Percentiles rank a stretch among this genome's conserved stretches.
Evolutionary conservation across 75 land plant genomes (phyloP).

Genomic region (Pinus taeda): DNA sequence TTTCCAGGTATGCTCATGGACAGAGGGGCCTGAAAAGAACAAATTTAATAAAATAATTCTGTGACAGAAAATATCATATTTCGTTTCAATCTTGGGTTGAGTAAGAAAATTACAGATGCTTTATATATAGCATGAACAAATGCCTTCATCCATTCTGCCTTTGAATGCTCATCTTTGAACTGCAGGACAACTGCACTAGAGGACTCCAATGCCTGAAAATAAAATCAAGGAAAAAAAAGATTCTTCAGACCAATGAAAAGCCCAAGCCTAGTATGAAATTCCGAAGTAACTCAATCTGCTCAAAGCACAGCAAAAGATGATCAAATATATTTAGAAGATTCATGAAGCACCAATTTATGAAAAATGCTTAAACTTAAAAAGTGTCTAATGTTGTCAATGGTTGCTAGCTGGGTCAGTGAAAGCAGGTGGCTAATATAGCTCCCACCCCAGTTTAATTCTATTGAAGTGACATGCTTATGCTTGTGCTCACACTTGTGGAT

Average conservation of each 20-base stretch:
- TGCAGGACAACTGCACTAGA: slow-evolving; percentile 70
- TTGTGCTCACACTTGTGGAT: too few species aligned
- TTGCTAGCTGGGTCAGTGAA: too few species aligned
- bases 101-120: slow-evolving; percentile 62
- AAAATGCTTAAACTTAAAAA: too few species aligned
- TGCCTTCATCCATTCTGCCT: slow-evolving; percentile 67
- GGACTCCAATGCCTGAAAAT: slow-evolving; percentile 78
- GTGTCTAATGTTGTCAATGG: too few species aligned
- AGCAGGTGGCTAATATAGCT: too few species aligned
- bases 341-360: too few species aligned
- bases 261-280: background rate
- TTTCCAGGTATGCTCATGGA: slow-evolving; percentile 49
- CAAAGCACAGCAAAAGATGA: background rate
- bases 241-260: background rate
- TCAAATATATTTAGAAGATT: too few species aligned
- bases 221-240: background rate
- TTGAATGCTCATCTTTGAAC: slow-evolving; percentile 51
- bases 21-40: slow-evolving; percentile 50
- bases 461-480: too few species aligned
- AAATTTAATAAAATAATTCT: background rate
- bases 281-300: background rate
- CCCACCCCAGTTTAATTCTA: too few species aligned
- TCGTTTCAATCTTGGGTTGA: background rate
- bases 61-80: background rate
- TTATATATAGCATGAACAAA: slow-evolving; percentile 68